phyloP scores from a whole-genome alignment of 768 basidiomycete genomes.

The Boletus coccyginus region DNA sequence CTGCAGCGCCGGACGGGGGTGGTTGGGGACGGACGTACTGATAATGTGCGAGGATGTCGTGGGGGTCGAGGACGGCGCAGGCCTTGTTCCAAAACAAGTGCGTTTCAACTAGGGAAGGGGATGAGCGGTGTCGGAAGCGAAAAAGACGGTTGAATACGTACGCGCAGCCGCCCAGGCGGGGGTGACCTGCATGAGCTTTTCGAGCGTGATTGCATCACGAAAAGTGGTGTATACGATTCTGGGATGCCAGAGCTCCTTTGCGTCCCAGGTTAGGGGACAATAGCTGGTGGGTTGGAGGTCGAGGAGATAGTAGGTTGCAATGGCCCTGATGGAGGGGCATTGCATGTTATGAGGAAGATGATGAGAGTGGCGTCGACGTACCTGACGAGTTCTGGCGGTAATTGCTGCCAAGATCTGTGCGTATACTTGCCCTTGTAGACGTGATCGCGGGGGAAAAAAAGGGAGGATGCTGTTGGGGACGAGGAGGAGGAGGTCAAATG shows the following conservation, averaged over 20 bases:
- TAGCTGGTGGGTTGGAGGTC: conserved; percentile 43
- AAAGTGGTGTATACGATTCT: conserved; percentile 60
- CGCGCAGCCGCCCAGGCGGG: conserved; percentile 58
- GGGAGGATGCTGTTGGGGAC: conserved; percentile 12
- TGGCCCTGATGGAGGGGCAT: conserved; percentile 15
- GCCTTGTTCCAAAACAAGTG: conserved; percentile 74
- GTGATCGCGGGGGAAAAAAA: conserved; percentile 19
- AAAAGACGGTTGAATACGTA: conserved; percentile 35
- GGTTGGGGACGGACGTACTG: conserved; percentile 44
- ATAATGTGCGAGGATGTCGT: conserved; percentile 50
- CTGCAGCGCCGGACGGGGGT: conserved; percentile 21
- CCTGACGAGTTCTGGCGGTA: conserved; percentile 62
- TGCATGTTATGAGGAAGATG: conserved; percentile 9
- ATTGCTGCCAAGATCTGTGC: conserved; percentile 57
- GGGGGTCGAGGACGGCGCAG: conserved; percentile 57
- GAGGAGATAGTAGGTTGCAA: conserved; percentile 51
- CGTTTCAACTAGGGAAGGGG: conserved; percentile 50
- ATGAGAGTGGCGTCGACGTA: conserved; percentile 37
- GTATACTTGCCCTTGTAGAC: conserved; percentile 59
- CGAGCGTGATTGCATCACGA: conserved; percentile 60
- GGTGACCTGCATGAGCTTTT: conserved; percentile 61
- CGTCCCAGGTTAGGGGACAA: conserved; percentile 47
- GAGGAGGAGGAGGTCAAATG: conserved; percentile 15
- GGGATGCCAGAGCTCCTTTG: conserved; percentile 55
- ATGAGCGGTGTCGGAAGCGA: conserved; percentile 7